Evolutionary conservation across 1,139 yeast species (phyloP), one percentile per base, ranked within the genome.

Genomic region (Protomyces macrosporus): DNA sequence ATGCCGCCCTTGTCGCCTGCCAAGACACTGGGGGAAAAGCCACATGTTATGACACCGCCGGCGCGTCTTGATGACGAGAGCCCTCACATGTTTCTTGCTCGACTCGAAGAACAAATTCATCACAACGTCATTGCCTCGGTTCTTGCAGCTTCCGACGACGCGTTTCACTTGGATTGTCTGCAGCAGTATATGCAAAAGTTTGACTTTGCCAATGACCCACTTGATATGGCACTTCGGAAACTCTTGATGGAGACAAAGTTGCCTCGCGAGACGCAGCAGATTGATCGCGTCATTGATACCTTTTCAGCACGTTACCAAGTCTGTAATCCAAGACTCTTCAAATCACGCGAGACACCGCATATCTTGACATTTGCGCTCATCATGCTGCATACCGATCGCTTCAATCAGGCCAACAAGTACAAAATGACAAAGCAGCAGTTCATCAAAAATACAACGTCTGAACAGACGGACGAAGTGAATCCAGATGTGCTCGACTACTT

Each of bases 211-310:
- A 76, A 76, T 33, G 82, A 81, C 65, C 87, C 90, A 0, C 70
- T 86, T 14, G 91, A 86, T 70, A 76, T 86, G 68, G 79, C 90
- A 0, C 72, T 86, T 60, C 74, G 91, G 53, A 81, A 80, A 68
- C 78, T 86, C 59, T 73, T 86, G 53, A 78, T 84, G 75, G 75
- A 78, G 58, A 79, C 83, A 59, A 82, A 82, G 63, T 73, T 86
- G 34, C 90, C 91, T 0, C 79, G 78, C 67, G 91, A 86, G 71
- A 77, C 88, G 0, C 90, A 86, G 71, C 90, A 86, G 70, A 86
- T 86, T 63, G 90, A 86, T 70, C 76, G 89, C 55, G 79, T 84
- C 3, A 73, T 86, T 55, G 81, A 80, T 61, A 79, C 80, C 35
- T 85, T 86, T 73, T 80, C 86, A 6, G 71, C 71, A 37, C 76